phyloP scores from a whole-genome alignment of 179 eudicot species.

The Camellia oleifera region DNA sequence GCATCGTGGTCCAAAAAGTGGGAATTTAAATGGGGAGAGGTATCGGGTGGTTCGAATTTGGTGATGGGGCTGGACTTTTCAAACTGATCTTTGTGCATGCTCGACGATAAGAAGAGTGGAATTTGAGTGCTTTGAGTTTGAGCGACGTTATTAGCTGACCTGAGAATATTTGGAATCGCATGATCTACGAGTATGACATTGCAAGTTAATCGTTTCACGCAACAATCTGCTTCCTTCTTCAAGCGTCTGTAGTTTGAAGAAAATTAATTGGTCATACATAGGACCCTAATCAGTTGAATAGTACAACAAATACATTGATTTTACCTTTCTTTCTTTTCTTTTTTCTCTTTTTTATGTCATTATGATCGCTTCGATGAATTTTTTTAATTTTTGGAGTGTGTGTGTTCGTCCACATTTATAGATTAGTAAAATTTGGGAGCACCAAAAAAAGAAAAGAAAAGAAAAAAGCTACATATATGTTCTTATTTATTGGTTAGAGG shows the following conservation, averaged over 20 bases:
- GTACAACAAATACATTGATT: too few relatives aligned
- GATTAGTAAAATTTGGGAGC: too few relatives aligned
- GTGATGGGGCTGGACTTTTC: not conserved
- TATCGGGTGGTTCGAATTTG: not conserved
- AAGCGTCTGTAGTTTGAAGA: slow-evolving; percentile 13
- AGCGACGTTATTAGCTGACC: not conserved
- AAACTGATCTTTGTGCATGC: not conserved
- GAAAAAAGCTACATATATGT: too few relatives aligned
- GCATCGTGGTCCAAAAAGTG: not conserved
- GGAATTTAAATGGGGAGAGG: not conserved
- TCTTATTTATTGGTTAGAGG: too few relatives aligned
- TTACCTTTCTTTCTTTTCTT: too few relatives aligned
- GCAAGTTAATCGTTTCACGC: slow-evolving; percentile 13
- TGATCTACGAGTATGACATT: slow-evolving; percentile 20
- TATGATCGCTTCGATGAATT: too few relatives aligned
- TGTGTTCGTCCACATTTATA: too few relatives aligned
- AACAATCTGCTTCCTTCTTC: slow-evolving; percentile 20
- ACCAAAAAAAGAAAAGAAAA: too few relatives aligned
- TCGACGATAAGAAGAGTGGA: not conserved
- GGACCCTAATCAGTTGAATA: not conserved
- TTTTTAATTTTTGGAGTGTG: too few relatives aligned
- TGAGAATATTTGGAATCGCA: slow-evolving; percentile 18
- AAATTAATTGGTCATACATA: not conserved
- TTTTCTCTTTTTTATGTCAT: too few relatives aligned
- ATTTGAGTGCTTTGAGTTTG: not conserved